phyloP scores from a whole-genome alignment of 2,329 filamentous ascomycete genomes.

The Uncinocarpus reesii region DNA sequence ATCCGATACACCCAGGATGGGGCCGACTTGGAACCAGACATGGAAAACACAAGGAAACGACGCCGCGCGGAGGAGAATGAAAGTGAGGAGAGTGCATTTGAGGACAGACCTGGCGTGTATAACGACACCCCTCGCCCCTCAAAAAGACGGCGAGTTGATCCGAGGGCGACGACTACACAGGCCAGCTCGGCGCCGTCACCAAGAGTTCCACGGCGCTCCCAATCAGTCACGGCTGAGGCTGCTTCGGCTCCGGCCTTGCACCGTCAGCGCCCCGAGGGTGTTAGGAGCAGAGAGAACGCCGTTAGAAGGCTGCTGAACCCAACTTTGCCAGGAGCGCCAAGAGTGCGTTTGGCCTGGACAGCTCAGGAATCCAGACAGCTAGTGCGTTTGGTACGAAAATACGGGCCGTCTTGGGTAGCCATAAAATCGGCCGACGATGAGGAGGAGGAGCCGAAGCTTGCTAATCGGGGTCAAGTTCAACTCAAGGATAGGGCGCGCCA shows the following conservation, averaged over 20 bases:
- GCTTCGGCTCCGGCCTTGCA: no score
- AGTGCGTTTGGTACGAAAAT: conserved; percentile 39
- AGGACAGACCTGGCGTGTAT: background rate
- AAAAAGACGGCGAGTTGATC: conserved; percentile 1
- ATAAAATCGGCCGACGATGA: conserved; percentile 34
- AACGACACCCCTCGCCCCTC: background rate
- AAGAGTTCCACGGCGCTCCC: background rate
- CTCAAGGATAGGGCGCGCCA: conserved; percentile 48
- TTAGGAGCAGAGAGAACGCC: background rate
- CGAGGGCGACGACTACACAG: background rate
- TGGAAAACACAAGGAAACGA: conserved; percentile 1
- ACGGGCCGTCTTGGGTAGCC: conserved; percentile 39
- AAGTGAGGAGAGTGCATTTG: conserved; percentile 5
- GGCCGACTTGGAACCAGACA: no score
- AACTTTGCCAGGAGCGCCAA: background rate
- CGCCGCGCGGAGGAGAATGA: background rate
- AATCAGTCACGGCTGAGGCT: background rate
- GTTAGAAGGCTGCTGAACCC: background rate
- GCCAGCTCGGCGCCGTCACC: background rate
- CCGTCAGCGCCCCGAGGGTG: background rate
- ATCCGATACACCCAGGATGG: conserved; percentile 18
- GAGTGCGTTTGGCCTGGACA: conserved; percentile 26
- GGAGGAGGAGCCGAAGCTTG: conserved; percentile 27
- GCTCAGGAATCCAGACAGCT: conserved; percentile 36
- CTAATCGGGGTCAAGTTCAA: conserved; percentile 41